Evolutionary conservation across 1,139 yeast species (phyloP).

Genomic region (Geotrichum histeridarum): DNA sequence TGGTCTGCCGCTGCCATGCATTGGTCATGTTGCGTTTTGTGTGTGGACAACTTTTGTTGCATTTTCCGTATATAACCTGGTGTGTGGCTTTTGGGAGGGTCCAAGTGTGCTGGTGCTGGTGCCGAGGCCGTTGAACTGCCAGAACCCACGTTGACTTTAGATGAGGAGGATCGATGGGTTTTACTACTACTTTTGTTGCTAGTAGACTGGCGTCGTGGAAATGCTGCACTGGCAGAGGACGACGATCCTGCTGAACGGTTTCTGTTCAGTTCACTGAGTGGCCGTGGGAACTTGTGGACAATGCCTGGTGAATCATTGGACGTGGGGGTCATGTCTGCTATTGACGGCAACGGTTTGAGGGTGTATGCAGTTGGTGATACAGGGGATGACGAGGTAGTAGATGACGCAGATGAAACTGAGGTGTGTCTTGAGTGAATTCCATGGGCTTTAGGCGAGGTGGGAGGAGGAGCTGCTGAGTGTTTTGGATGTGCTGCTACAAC

Average conservation of each 20-base stretch:
- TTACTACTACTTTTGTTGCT: too few relatives aligned
- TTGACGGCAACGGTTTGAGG: not conserved
- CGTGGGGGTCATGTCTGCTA: not conserved
- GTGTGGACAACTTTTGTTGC: not conserved
- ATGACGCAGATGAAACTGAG: not conserved
- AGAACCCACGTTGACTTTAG: too few relatives aligned
- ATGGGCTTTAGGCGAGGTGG: not conserved
- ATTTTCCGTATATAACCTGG: not conserved
- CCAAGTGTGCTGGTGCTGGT: not conserved
- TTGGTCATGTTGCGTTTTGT: not conserved
- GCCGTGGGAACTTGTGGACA: not conserved
- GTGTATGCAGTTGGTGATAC: not conserved
- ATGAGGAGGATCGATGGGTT: too few relatives aligned
- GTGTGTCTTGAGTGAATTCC: not conserved
- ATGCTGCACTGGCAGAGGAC: not conserved
- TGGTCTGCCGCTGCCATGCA: too few relatives aligned
- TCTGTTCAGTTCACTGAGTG: not conserved
- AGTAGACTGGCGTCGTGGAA: not conserved
- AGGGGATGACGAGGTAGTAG: not conserved
- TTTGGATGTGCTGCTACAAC: not conserved
- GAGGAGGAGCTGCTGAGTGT: not conserved
- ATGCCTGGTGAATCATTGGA: not conserved
- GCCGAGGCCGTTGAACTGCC: too few relatives aligned
- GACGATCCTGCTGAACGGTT: not conserved
- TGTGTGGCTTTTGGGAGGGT: not conserved